Evolutionary conservation across 495 filamentous ascomycete genomes (phyloP).

Genomic region (Tuber magnatum): DNA sequence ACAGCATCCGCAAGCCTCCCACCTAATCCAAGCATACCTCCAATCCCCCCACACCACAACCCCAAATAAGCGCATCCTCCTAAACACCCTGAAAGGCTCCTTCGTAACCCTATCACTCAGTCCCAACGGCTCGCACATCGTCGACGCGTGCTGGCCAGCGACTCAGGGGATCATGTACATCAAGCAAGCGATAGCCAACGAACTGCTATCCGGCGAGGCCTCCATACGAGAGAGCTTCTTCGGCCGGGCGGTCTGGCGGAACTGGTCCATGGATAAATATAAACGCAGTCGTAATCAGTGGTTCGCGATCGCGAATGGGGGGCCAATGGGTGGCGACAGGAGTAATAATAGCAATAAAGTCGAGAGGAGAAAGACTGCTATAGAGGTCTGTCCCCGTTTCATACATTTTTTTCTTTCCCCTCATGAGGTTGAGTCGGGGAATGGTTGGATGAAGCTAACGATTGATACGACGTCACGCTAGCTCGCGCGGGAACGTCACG

Average conservation of each 20-base stretch:
- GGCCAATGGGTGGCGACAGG: conserved; percentile 8
- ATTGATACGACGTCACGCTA: conserved; percentile 7
- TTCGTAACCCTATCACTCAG: conserved; percentile 61
- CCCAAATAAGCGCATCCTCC: conserved; percentile 50
- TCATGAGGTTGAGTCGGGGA: not conserved
- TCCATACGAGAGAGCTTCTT: conserved; percentile 63
- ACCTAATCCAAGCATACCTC: conserved; percentile 63
- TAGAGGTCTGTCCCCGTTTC: conserved; percentile 29
- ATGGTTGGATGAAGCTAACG: conserved; percentile 13
- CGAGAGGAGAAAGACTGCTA: conserved; percentile 35
- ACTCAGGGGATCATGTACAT: conserved; percentile 52
- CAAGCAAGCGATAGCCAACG: conserved; percentile 60
- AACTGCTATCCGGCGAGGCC: conserved; percentile 55
- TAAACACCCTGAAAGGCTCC: conserved; percentile 54
- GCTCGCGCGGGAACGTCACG: conserved; percentile 41
- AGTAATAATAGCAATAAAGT: not conserved
- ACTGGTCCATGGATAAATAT: conserved; percentile 88
- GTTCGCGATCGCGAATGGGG: conserved; percentile 36
- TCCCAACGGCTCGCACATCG: conserved; percentile 65
- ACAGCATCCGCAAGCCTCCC: conserved; percentile 57
- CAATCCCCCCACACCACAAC: conserved; percentile 52
- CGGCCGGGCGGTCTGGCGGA: conserved; percentile 78
- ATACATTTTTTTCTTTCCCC: not conserved
- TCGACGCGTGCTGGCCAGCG: conserved; percentile 67
- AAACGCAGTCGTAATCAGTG: conserved; percentile 44